Conservation (phyloP, 768 basidiomycete species). For the Megacollybia marginata region DNA sequence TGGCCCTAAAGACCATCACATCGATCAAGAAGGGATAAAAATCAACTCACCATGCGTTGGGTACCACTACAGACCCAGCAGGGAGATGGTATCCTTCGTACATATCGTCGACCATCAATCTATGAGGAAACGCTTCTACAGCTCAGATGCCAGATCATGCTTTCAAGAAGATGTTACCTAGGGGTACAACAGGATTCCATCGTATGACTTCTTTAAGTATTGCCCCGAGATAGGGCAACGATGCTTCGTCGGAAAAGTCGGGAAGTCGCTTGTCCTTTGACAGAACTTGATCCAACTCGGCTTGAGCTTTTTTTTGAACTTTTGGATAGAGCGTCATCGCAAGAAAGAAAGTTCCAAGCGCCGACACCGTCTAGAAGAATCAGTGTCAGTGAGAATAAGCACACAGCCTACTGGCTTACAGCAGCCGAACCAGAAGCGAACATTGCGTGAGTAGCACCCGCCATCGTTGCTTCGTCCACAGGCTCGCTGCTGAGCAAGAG, state of each 20-base stretch:
- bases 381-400: background rate
- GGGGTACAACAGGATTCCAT: conserved; percentile 17
- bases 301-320: conserved; percentile 17
- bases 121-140: conserved; percentile 12
- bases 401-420: background rate
- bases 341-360: conserved; percentile 2
- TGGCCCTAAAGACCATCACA: conserved; percentile 19
- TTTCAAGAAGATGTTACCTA: conserved; percentile 6
- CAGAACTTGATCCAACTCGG: conserved; percentile 16
- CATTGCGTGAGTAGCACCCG: conserved; percentile 1
- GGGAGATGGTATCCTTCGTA: conserved; percentile 21
- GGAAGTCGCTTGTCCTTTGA: conserved; percentile 6
- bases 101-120: conserved; percentile 13
- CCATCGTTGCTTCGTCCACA: background rate
- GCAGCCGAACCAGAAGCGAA: conserved; percentile 6
- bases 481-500: background rate
- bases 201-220: conserved; percentile 18
- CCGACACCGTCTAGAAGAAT: conserved; percentile 1
- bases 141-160: background rate
- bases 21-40: background rate
- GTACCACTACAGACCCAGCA: conserved; percentile 13
- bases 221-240: conserved; percentile 18
- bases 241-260: conserved; percentile 8
- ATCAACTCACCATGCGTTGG: conserved; percentile 15
- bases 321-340: conserved; percentile 18